Conservation (phyloP, 2,329 filamentous ascomycete species). For the Bipolaris cookei region DNA sequence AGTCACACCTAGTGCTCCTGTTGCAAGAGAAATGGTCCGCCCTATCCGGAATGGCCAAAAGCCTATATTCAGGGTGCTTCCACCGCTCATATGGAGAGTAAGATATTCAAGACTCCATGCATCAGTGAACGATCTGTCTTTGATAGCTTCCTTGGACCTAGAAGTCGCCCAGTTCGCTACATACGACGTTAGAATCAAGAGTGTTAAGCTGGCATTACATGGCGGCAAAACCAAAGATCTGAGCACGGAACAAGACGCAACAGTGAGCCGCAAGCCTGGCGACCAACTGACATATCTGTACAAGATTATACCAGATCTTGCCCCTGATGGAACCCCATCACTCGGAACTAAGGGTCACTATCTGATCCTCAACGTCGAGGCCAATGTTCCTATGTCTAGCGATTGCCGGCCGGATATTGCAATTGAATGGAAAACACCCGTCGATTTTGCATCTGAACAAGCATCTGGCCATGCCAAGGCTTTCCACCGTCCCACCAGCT, state of each 20-base stretch:
- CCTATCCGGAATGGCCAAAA: constrained; percentile 70
- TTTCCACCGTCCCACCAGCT: constrained; percentile 40
- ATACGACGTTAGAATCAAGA: constrained; percentile 68
- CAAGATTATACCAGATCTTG: constrained; percentile 58
- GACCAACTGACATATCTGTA: constrained; percentile 80
- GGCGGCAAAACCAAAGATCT: constrained; percentile 65
- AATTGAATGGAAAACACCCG: constrained; percentile 71
- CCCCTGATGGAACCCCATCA: constrained; percentile 57
- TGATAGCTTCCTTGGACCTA: constrained; percentile 74
- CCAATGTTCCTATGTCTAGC: constrained; percentile 63
- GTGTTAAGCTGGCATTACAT: constrained; percentile 63
- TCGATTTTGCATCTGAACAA: constrained; percentile 67
- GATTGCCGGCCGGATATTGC: constrained; percentile 66
- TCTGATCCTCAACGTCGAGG: constrained; percentile 66
- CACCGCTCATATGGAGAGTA: constrained; percentile 74
- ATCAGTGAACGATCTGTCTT: constrained; percentile 57
- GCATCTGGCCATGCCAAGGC: constrained; percentile 51
- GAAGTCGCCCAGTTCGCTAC: constrained; percentile 75
- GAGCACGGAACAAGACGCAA: constrained; percentile 54
- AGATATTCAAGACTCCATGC: constrained; percentile 72
- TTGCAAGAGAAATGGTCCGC: constrained; percentile 64
- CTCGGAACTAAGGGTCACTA: constrained; percentile 47
- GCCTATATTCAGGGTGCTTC: constrained; percentile 68
- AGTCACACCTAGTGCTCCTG: constrained; percentile 70
- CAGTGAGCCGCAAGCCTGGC: constrained; percentile 69